Percentiles rank a stretch among this genome's conserved stretches.
phyloP scores from a whole-genome alignment of 345 rosid genomes.

The Raphanus raphanistrum region DNA sequence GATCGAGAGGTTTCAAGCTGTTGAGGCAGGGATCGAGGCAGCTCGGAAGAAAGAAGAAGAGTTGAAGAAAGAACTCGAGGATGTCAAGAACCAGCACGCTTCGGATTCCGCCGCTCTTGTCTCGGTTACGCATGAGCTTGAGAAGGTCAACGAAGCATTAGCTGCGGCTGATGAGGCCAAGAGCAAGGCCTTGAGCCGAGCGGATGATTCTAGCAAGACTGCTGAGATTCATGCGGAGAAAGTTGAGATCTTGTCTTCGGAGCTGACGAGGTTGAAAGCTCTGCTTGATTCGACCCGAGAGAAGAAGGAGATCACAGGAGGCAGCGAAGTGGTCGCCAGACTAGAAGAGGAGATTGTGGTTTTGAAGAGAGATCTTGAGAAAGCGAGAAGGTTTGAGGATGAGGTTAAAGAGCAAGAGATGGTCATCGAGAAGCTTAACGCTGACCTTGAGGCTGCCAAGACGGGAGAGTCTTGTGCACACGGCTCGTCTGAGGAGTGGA shows the following conservation, averaged over 20 bases:
- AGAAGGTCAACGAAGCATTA: slow-evolving; percentile 64
- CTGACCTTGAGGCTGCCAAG: slow-evolving; percentile 82
- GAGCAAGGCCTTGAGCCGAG: slow-evolving; percentile 83
- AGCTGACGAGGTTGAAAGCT: slow-evolving; percentile 62
- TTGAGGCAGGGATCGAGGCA: slow-evolving; percentile 87
- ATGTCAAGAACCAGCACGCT: slow-evolving; percentile 76
- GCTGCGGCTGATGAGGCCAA: slow-evolving; percentile 71
- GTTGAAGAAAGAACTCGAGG: slow-evolving; percentile 76
- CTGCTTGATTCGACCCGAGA: slow-evolving; percentile 74
- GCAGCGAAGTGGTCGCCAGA: slow-evolving; percentile 47
- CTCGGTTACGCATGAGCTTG: slow-evolving; percentile 73
- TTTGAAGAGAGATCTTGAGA: slow-evolving; percentile 65
- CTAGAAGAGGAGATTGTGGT: slow-evolving; percentile 59
- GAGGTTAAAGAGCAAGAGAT: slow-evolving; percentile 63
- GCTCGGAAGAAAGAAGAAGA: slow-evolving; percentile 82
- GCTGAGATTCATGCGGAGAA: slow-evolving; percentile 80
- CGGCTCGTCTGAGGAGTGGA: slow-evolving; percentile 72
- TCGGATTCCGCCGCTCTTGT: slow-evolving; percentile 74
- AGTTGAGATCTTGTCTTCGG: slow-evolving; percentile 76
- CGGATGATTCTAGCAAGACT: slow-evolving; percentile 85
- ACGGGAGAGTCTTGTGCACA: slow-evolving; percentile 83
- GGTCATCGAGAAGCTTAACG: slow-evolving; percentile 69
- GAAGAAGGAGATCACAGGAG: slow-evolving; percentile 48
- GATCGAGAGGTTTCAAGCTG: slow-evolving; percentile 84
- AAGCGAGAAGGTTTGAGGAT: slow-evolving; percentile 49